These are phyloP conservation scores for Trichosanthes cucumerina DNA, from an alignment of 306 rosid genomes.

Conservation along the genomic window DNA sequence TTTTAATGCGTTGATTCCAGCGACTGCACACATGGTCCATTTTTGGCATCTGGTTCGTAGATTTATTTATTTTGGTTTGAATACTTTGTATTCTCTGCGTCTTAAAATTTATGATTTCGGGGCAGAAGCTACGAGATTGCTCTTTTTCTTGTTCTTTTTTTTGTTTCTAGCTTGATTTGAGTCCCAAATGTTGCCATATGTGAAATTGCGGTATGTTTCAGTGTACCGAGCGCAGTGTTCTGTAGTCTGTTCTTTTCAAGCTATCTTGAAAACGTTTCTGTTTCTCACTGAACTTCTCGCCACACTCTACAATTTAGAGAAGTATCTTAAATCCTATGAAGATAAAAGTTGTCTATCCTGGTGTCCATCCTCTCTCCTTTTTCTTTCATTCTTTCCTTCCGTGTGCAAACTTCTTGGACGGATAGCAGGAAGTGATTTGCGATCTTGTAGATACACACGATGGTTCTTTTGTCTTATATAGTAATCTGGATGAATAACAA, in stretches of 20 bases:
- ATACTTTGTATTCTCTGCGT: background rate
- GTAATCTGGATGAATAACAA: background rate
- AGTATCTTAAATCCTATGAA: background rate
- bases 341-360: background rate
- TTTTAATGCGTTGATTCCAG: constrained; percentile 2
- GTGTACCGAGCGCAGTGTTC: background rate
- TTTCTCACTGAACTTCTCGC: background rate
- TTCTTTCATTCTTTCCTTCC: background rate
- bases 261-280: background rate
- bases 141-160: background rate
- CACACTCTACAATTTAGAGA: background rate
- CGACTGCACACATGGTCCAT: background rate
- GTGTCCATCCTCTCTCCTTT: background rate
- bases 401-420: background rate
- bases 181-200: background rate
- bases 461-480: constrained; percentile 8
- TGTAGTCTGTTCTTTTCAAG: background rate
- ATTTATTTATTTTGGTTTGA: background rate
- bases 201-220: background rate
- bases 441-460: background rate
- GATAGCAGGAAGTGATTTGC: background rate
- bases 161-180: background rate
- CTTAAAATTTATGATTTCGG: background rate
- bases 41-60: background rate
- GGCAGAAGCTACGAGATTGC: background rate